Conservation (phyloP, 495 filamentous ascomycete genomes). For the Penicillium desertorum region DNA sequence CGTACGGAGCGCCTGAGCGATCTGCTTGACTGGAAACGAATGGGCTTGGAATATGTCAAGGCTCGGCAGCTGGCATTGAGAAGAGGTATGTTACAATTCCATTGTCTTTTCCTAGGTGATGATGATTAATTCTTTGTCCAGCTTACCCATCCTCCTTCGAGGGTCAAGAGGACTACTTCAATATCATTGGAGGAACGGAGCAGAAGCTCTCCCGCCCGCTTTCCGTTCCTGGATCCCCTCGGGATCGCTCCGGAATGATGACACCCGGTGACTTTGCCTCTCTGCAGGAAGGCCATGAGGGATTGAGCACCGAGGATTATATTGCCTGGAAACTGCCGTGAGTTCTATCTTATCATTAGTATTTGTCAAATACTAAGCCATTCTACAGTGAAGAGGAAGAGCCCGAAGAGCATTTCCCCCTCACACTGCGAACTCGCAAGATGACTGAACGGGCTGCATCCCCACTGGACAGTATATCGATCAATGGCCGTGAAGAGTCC, state of each 20-base stretch:
- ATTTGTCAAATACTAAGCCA: conserved; percentile 1
- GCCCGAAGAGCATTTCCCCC: conserved; percentile 86
- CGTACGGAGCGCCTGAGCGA: conserved; percentile 95
- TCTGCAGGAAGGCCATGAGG: conserved; percentile 90
- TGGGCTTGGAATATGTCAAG: conserved; percentile 99
- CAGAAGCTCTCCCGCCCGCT: conserved; percentile 92
- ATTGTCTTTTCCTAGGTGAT: conserved; percentile 7
- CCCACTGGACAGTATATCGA: conserved; percentile 43
- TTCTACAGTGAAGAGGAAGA: conserved; percentile 83
- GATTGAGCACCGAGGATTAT: conserved; percentile 93
- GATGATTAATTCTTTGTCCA: conserved; percentile 21
- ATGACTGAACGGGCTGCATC: conserved; percentile 38
- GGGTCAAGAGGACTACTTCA: conserved; percentile 69
- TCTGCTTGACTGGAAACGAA: conserved; percentile 96
- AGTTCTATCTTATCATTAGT: conserved; percentile 43
- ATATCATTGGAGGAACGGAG: conserved; percentile 84
- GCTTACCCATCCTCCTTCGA: conserved; percentile 87
- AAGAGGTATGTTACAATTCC: conserved; percentile 53
- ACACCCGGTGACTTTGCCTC: conserved; percentile 97
- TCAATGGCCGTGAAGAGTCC: conserved; percentile 31
- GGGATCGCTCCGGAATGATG: conserved; percentile 95
- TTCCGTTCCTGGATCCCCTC: conserved; percentile 88
- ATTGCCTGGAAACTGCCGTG: conserved; percentile 97
- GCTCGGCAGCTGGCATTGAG: conserved; percentile 88
- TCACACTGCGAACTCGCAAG: conserved; percentile 65